Conservation (phyloP, 768 basidiomycete species). For the Tylopilus rubrobrunneus region DNA sequence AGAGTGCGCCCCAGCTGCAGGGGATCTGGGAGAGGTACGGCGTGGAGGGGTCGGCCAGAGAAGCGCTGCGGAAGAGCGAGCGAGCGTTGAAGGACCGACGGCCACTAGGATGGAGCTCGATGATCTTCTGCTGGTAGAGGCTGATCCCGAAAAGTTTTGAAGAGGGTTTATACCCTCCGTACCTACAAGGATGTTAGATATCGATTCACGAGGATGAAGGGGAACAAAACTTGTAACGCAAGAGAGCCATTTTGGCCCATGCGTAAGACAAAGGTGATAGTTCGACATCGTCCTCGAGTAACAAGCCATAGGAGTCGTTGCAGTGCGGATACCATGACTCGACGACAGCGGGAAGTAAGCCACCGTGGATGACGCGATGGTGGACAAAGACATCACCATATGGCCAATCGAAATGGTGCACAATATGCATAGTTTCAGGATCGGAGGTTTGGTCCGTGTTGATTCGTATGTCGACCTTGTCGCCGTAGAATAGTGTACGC, state of each 20-base stretch:
- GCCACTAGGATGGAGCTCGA: slow-evolving; percentile 68
- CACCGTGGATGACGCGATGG: slow-evolving; percentile 74
- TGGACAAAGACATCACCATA: slow-evolving; percentile 59
- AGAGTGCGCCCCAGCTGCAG: slow-evolving; percentile 89
- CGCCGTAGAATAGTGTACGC: slow-evolving; percentile 61
- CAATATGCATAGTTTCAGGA: slow-evolving; percentile 49
- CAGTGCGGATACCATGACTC: slow-evolving; percentile 85
- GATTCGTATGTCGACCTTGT: slow-evolving; percentile 58
- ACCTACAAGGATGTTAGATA: slow-evolving; percentile 37
- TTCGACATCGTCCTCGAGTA: slow-evolving; percentile 87
- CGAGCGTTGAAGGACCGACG: slow-evolving; percentile 67
- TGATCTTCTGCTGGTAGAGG: slow-evolving; percentile 81
- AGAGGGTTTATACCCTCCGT: slow-evolving; percentile 41
- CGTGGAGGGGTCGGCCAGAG: slow-evolving; percentile 42
- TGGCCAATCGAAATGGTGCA: slow-evolving; percentile 52
- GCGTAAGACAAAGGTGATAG: slow-evolving; percentile 81
- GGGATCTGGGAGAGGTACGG: slow-evolving; percentile 87
- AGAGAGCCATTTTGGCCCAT: slow-evolving; percentile 77
- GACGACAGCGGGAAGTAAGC: slow-evolving; percentile 77
- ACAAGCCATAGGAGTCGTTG: slow-evolving; percentile 70
- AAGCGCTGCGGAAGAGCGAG: slow-evolving; percentile 44
- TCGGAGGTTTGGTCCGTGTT: slow-evolving; percentile 78
- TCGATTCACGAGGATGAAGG: neutral
- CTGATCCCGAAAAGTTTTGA: slow-evolving; percentile 71
- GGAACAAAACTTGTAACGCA: slow-evolving; percentile 64